These are phyloP conservation scores for Leishmania aethiopica DNA, from an alignment of 208 protist species.

Conservation along the genomic window DNA sequence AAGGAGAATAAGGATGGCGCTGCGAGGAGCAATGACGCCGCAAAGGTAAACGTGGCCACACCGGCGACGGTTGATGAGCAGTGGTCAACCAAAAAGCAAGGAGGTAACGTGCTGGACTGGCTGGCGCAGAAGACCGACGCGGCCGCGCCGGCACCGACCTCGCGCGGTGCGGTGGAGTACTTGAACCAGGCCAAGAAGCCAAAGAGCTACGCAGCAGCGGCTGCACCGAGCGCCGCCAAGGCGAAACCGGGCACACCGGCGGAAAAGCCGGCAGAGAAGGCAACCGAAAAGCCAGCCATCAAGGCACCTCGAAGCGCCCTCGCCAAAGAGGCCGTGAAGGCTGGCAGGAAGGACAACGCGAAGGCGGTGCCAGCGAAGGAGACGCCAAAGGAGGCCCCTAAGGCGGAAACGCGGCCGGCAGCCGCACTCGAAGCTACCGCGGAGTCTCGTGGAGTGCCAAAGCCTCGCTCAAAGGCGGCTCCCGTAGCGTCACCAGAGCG, in stretches of 20 bases:
- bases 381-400: neutral
- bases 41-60: neutral
- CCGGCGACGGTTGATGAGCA: conserved; percentile 20
- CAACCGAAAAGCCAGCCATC: conserved; percentile 2
- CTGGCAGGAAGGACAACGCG: neutral
- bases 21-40: neutral
- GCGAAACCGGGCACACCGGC: conserved; percentile 10
- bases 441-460: conserved; percentile 19
- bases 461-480: conserved; percentile 32
- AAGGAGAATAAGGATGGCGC: conserved; percentile 12
- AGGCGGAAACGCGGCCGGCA: neutral
- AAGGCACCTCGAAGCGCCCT: neutral
- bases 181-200: conserved; percentile 52
- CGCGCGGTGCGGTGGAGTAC: conserved; percentile 56
- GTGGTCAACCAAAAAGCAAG: conserved; percentile 36
- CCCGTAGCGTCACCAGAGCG: neutral
- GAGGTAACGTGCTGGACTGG: conserved; percentile 71
- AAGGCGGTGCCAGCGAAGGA: neutral
- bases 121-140: conserved; percentile 54
- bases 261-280: conserved; percentile 9
- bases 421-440: neutral
- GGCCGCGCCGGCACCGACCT: conserved; percentile 33
- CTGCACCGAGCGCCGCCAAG: neutral
- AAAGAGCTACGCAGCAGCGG: conserved; percentile 16
- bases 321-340: neutral